Base-by-base conservation (phyloP, 2,329 filamentous ascomycete species). In the Zymoseptoria crescenta region DNA sequence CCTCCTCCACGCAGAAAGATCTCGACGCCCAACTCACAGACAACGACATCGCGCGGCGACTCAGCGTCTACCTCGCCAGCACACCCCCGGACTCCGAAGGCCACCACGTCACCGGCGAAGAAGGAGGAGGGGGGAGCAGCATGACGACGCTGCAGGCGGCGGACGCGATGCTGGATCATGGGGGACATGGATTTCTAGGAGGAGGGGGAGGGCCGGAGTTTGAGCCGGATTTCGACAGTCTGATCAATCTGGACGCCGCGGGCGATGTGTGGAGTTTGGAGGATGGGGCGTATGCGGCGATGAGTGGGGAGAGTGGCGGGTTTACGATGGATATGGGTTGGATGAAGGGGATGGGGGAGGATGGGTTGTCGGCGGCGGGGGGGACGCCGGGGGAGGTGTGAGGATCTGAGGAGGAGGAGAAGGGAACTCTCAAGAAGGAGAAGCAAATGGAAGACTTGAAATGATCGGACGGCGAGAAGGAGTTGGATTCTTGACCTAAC, bases 41-140 rank as follows among this genome's bases (percentile, higher is more conserved):
- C 64, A 76, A 76, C 60, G 77, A 79, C 61, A 75, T 80, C 21
- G 77, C 77, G 4, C 72, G 74, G 27, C 73, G 76, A 30, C 71
- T 80, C 24, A 77, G 78, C 67, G 75, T 74, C 1, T 80, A 78
- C 73, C 74, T 80, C n/a, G 77, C 77, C 9, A 76, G 75, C 45
- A 80, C 78, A 1, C 78, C 78, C 3, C 78, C 78, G 2, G 75
- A 77, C 29, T 77, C 71, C 4, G 71, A 72, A 13, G 59, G 67
- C 29, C 61, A 61, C 54, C 59, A 66, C 52, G 41, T 59, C 56
- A 41, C 49, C 24, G 57, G 54, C 49, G 59, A 60, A 29, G 24
- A 24, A 24, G 24, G 24, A n/a, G n/a, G n/a, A n/a, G n/a, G n/a
- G n/a, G n/a, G n/a, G 24, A 4, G 24, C 24, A 24, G 2, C 2